Evolutionary conservation across 805 yeast species (phyloP).

Genomic region (Ogataea paraovalis): DNA sequence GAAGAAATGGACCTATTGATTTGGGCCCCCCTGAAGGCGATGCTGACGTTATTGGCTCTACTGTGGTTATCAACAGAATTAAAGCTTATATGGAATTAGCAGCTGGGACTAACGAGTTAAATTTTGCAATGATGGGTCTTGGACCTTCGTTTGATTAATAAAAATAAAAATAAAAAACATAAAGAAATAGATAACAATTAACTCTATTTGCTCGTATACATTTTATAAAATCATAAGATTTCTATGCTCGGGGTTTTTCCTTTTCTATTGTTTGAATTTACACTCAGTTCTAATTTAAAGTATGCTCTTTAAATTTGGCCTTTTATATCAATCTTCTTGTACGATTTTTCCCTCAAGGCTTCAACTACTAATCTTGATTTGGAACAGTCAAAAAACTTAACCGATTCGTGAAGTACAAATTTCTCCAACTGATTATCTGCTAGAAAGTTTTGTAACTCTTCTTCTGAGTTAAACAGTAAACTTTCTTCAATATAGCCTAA

Average conservation of each 20-base stretch:
- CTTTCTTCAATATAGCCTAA: constrained; percentile 16
- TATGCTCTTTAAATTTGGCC: constrained; percentile 58
- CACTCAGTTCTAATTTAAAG: background rate
- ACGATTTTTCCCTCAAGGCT: constrained; percentile 27
- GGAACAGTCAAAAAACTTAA: constrained; percentile 23
- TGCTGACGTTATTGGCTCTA: constrained; percentile 51
- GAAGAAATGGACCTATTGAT: constrained; percentile 71
- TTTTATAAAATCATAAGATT: no score
- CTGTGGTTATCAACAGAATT: constrained; percentile 49
- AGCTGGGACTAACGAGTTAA: constrained; percentile 53
- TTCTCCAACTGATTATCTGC: constrained; percentile 34
- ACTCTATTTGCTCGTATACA: background rate
- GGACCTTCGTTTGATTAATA: constrained; percentile 48
- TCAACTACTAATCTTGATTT: constrained; percentile 23
- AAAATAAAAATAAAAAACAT: no score
- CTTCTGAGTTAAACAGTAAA: constrained; percentile 28
- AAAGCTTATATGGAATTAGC: constrained; percentile 63
- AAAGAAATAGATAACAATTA: no score
- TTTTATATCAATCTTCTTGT: constrained; percentile 75
- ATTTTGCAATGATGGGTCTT: constrained; percentile 75
- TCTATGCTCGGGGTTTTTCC: no score
- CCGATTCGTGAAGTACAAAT: constrained; percentile 21
- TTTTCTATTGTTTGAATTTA: background rate
- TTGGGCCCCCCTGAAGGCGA: constrained; percentile 40
- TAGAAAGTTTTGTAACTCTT: constrained; percentile 42